A percentile compares a stretch with the other conserved stretches of the same genome.
phyloP scores from a whole-genome alignment of 306 rosid species.

The Quercus parvula region DNA sequence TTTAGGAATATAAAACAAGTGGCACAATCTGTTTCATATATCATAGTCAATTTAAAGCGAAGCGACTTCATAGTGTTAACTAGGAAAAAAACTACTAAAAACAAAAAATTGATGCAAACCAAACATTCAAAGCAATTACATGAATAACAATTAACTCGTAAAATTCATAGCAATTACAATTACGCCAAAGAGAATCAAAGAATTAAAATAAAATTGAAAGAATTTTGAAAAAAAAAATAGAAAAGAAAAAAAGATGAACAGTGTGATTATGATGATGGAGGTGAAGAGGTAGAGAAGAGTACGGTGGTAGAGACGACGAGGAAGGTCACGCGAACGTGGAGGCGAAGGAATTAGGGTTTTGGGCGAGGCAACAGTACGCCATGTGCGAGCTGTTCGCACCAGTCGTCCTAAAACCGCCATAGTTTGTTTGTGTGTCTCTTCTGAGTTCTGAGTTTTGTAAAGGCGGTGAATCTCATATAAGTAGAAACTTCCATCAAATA shows the following conservation, averaged over 20 bases:
- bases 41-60: too few relatives aligned
- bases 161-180: not conserved
- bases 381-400: slow-evolving; percentile 29
- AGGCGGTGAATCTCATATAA: too few relatives aligned
- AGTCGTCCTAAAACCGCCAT: slow-evolving; percentile 49
- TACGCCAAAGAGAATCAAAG: not conserved
- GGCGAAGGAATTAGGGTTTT: slow-evolving; percentile 52
- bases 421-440: not conserved
- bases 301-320: slow-evolving; percentile 32
- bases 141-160: not conserved
- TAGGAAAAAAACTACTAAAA: too few relatives aligned
- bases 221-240: too few relatives aligned
- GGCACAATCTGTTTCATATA: too few relatives aligned
- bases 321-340: slow-evolving; percentile 12
- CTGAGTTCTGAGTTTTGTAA: too few relatives aligned
- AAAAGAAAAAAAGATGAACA: too few relatives aligned
- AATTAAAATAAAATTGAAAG: not conserved
- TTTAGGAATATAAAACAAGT: too few relatives aligned
- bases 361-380: slow-evolving; percentile 23
- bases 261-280: not conserved
- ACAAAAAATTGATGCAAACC: not conserved
- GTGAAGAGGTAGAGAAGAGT: slow-evolving; percentile 12
- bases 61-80: too few relatives aligned
- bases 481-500: too few relatives aligned
- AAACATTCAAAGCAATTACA: not conserved